Conservation (phyloP, 2,329 filamentous ascomycete species). For the Penicillium hesseltinei region DNA sequence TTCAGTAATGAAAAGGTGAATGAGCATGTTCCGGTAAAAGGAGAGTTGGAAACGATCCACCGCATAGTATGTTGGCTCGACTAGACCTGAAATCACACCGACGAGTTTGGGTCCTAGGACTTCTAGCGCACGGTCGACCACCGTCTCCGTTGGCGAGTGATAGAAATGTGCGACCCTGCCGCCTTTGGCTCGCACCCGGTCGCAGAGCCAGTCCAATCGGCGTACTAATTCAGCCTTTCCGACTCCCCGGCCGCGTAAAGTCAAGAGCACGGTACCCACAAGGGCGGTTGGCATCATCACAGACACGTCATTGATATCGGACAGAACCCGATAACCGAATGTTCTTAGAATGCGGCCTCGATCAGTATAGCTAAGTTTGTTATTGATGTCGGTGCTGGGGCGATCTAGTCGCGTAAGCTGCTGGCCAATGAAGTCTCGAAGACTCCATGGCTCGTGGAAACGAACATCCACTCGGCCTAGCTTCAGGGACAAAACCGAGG, state of each 20-base stretch:
- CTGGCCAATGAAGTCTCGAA: slow-evolving; percentile 75
- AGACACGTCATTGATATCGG: slow-evolving; percentile 92
- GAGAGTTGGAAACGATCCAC: slow-evolving; percentile 96
- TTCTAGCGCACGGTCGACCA: slow-evolving; percentile 85
- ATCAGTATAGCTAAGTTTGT: slow-evolving; percentile 50
- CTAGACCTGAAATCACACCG: slow-evolving; percentile 71
- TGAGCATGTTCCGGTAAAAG: slow-evolving; percentile 99
- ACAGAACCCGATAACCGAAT: slow-evolving; percentile 85
- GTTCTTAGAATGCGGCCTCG: slow-evolving; percentile 76
- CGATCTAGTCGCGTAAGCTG: slow-evolving; percentile 61
- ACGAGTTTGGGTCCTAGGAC: slow-evolving; percentile 89
- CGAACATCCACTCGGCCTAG: slow-evolving; percentile 90
- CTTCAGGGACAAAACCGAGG: slow-evolving; percentile 82
- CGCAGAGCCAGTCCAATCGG: slow-evolving; percentile 85
- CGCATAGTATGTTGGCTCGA: slow-evolving; percentile 90
- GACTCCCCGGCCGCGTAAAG: slow-evolving; percentile 85
- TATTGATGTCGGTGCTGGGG: slow-evolving; percentile 35
- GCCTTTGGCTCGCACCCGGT: slow-evolving; percentile 77
- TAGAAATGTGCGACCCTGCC: slow-evolving; percentile 94
- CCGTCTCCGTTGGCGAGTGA: slow-evolving; percentile 70
- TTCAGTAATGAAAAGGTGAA: slow-evolving; percentile 94
- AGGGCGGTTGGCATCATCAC: slow-evolving; percentile 98
- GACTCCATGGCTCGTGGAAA: slow-evolving; percentile 94
- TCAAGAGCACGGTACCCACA: slow-evolving; percentile 89
- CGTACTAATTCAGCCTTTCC: slow-evolving; percentile 82